Conservation (phyloP, 2,329 filamentous ascomycete species). For the Periglandula ipomoeae region DNA sequence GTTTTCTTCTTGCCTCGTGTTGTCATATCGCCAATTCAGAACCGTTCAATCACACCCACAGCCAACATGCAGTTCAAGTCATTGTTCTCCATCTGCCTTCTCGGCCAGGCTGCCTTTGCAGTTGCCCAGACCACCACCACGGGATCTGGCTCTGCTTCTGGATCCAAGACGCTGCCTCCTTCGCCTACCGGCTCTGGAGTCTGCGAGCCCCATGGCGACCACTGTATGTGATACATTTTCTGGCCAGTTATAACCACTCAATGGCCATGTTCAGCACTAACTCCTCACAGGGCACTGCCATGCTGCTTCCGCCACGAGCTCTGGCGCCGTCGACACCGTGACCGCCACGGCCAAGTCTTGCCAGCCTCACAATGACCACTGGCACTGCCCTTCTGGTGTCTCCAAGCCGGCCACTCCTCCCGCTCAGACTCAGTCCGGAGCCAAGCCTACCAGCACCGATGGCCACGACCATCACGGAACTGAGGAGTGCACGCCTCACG, state of each 20-base stretch:
- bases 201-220: slow-evolving; percentile 11
- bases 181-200: slow-evolving; percentile 12
- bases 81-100: slow-evolving; percentile 9
- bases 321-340: background rate
- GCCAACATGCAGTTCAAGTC: slow-evolving; percentile 9
- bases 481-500: slow-evolving; percentile 9
- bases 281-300: slow-evolving; percentile 11
- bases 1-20: background rate
- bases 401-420: slow-evolving; percentile 9
- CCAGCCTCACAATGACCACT: slow-evolving; percentile 10
- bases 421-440: slow-evolving; percentile 3
- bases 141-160: background rate
- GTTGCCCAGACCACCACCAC: slow-evolving; percentile 4
- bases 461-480: slow-evolving; percentile 4
- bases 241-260: background rate
- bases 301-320: slow-evolving; percentile 1
- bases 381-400: slow-evolving; percentile 9
- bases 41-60: background rate
- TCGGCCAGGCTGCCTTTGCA: slow-evolving; percentile 8
- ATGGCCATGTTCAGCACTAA: background rate
- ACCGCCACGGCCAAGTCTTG: slow-evolving; percentile 5
- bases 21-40: background rate
- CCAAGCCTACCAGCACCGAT: slow-evolving; percentile 1
- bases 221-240: slow-evolving; percentile 8
- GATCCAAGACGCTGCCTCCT: slow-evolving; percentile 9